A percentile compares a stretch with the other conserved stretches of the same genome.
phyloP scores from a whole-genome alignment of 768 basidiomycete genomes.

The Auricularia sp. region DNA sequence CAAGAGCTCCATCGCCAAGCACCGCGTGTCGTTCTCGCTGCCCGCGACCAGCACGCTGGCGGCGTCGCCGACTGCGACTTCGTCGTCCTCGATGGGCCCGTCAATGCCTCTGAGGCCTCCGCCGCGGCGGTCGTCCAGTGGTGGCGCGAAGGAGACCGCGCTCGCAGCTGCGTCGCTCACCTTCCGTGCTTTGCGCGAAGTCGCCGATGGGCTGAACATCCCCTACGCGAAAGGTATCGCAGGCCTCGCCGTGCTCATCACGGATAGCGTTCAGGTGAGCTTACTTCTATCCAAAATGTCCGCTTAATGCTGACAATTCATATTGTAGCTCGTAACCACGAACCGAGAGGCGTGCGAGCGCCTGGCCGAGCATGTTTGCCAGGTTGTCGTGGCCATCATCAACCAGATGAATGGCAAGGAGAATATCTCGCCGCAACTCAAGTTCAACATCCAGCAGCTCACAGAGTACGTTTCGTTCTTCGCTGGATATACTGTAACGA shows the following conservation, averaged over 20 bases:
- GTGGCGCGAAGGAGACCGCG: neutral
- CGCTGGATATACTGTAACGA: neutral
- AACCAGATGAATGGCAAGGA: slow-evolving; percentile 1
- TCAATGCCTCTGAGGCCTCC: neutral
- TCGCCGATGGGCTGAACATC: neutral
- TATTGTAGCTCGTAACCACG: neutral
- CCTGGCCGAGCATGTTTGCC: neutral
- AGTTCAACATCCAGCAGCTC: neutral
- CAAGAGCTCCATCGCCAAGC: neutral
- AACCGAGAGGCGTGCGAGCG: neutral
- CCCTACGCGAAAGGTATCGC: neutral
- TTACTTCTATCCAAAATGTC: neutral
- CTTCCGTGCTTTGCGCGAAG: neutral
- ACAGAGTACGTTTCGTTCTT: neutral
- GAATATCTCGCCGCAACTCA: neutral
- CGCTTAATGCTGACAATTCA: neutral
- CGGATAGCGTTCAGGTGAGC: neutral
- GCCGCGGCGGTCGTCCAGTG: neutral
- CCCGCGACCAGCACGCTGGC: neutral
- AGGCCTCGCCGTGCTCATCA: neutral
- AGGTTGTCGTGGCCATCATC: neutral
- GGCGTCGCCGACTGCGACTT: neutral
- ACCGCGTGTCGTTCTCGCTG: neutral
- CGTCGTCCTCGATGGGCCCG: neutral
- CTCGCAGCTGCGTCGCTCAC: neutral